Base-by-base conservation (phyloP, 2,329 filamentous ascomycete genomes). In the Aspergillus neoniger region DNA sequence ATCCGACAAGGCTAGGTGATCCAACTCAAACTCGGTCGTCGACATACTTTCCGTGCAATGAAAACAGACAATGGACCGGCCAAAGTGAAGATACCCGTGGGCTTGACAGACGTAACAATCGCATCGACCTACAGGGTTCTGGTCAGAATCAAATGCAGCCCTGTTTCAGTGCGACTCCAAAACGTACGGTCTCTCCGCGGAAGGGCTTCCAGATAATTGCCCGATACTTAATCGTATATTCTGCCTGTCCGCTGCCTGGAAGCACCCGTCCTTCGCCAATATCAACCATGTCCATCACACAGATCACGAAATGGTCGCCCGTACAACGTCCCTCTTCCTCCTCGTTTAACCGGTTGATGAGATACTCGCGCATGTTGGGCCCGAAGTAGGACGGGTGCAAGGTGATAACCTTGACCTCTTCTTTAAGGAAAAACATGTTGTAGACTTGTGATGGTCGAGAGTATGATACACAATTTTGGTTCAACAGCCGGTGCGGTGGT, bases 141-240 rank as follows among this genome's bases (percentile, higher is more conserved):
- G 57, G 70, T 74, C 70, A 74, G 67, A 66, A 70, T 66, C 67
- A 62, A 64, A 44, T 61, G 59, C 32, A 41, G 50, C 30, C 41
- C 15, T 7, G 19, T 21, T 28, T 17, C 9, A 48, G 12, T 47
- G 32, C 43, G 17, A 56, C 63, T 25, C 55, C 63, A 50, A 56
- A 61, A 79, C 89, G 79, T 87, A 96, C 95, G 77, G 95, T 96
- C 84, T 99, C 95, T 72, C 95, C 94, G 79, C 95, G 94, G 83
- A 98, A 99, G 10, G 95, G 95, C 72, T 94, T 87, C 94, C 94
- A 99, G 60, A 99, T 92, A 62, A 99, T 94, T 56, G 95, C 95
- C 63, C 93, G 91, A 76, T 97, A 99, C 70, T 91, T 88, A 51
- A 99, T 92, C 0, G 91, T 96, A 75, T 97, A 99, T 78, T 97